phyloP scores from a whole-genome alignment of 2,329 filamentous ascomycete genomes.

The Cercospora sesami region DNA sequence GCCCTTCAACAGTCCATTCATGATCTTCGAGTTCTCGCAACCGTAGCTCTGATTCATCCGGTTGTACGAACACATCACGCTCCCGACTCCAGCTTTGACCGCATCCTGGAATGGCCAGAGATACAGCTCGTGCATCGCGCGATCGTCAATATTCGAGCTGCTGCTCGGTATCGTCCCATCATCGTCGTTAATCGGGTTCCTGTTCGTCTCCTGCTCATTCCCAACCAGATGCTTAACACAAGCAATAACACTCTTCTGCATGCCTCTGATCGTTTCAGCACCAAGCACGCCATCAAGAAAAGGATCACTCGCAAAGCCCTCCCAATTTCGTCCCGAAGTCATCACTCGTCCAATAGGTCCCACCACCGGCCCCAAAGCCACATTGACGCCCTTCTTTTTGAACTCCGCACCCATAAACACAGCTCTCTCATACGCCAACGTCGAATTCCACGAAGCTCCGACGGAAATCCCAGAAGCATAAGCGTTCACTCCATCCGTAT shows the following conservation, averaged over 20 bases:
- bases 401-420: constrained; percentile 60
- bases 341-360: constrained; percentile 71
- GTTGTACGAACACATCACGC: constrained; percentile 44
- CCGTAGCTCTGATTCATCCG: constrained; percentile 50
- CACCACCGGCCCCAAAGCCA: constrained; percentile 67
- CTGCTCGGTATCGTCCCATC: constrained; percentile 29
- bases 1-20: constrained; percentile 70
- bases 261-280: constrained; percentile 55
- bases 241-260: constrained; percentile 60
- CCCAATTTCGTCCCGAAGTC: constrained; percentile 68
- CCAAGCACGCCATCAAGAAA: constrained; percentile 58
- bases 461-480: constrained; percentile 47
- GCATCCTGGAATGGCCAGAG: constrained; percentile 58
- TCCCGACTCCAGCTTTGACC: constrained; percentile 50
- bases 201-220: constrained; percentile 52
- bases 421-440: constrained; percentile 54
- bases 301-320: constrained; percentile 70
- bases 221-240: constrained; percentile 60
- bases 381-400: constrained; percentile 55
- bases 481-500: constrained; percentile 46
- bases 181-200: constrained; percentile 42
- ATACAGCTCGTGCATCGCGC: constrained; percentile 68
- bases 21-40: constrained; percentile 68
- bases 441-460: constrained; percentile 54
- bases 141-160: constrained; percentile 61